Evolutionary conservation across 2,329 filamentous ascomycete species (phyloP).

Genomic region (Fusarium sp.): DNA sequence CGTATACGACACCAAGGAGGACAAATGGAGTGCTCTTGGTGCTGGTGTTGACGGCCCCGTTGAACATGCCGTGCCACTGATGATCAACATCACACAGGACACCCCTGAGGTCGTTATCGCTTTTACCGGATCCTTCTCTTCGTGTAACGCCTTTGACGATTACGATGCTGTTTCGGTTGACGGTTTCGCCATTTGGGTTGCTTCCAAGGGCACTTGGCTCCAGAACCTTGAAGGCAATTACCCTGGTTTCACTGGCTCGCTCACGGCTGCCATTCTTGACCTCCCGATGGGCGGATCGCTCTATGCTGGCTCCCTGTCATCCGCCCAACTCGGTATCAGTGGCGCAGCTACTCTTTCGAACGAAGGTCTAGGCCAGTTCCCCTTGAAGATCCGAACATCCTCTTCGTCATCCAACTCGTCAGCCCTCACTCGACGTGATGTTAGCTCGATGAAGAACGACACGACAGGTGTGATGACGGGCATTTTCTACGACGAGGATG

Average conservation of each 20-base stretch:
- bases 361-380: conserved; percentile 64
- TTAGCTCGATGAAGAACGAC: conserved; percentile 50
- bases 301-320: conserved; percentile 85
- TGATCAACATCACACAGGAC: conserved; percentile 78
- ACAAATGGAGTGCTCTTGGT: conserved; percentile 82
- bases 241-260: conserved; percentile 75
- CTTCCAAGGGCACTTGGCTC: conserved; percentile 86
- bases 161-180: conserved; percentile 70
- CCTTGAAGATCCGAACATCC: conserved; percentile 63
- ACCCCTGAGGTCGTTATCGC: conserved; percentile 79
- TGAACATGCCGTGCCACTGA: conserved; percentile 77
- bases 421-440: conserved; percentile 59
- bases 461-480: conserved; percentile 80
- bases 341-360: conserved; percentile 75
- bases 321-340: conserved; percentile 76
- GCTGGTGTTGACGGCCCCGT: conserved; percentile 87
- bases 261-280: conserved; percentile 76
- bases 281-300: conserved; percentile 72
- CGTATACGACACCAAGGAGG: conserved; percentile 74
- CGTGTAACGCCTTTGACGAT: conserved; percentile 74
- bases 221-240: conserved; percentile 76
- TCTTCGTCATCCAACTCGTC: conserved; percentile 46
- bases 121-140: conserved; percentile 82
- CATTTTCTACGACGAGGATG: conserved; percentile 76
- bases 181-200: conserved; percentile 93